Evolutionary conservation across 768 basidiomycete genomes (phyloP).

Genomic region (Termitomyces sp.): DNA sequence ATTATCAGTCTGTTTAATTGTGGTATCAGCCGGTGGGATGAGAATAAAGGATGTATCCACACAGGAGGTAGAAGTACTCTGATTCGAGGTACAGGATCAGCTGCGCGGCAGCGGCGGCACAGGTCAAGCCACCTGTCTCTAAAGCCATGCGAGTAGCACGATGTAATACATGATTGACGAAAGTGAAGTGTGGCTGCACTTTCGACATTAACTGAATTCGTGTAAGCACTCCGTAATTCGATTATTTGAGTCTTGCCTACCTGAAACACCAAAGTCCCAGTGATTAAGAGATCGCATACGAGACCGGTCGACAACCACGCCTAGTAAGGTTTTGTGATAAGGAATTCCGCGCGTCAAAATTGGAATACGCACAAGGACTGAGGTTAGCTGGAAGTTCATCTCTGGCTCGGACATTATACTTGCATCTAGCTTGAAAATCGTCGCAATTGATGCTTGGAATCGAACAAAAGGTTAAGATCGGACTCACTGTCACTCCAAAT

Average conservation of each 20-base stretch:
- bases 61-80: neutral
- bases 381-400: neutral
- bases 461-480: neutral
- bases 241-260: neutral
- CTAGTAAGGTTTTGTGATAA: neutral
- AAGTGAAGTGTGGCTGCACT: neutral
- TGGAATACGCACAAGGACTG: neutral
- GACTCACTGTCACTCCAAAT: neutral
- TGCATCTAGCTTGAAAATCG: neutral
- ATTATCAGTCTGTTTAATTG: neutral
- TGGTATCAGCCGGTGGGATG: neutral
- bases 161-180: neutral
- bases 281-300: neutral
- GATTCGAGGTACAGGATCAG: neutral
- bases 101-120: neutral
- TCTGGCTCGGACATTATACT: too few species aligned
- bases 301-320: neutral
- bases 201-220: neutral
- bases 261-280: neutral
- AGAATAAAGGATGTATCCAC: neutral
- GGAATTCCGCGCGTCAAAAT: neutral
- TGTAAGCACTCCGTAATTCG: neutral
- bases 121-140: slow-evolving; percentile 1
- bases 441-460: neutral
- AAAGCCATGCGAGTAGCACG: slow-evolving; percentile 1